Evolutionary conservation across 495 filamentous ascomycete genomes (phyloP), one percentile per base, ranked within the genome.

Genomic region (Beverwykella pulmonaria): DNA sequence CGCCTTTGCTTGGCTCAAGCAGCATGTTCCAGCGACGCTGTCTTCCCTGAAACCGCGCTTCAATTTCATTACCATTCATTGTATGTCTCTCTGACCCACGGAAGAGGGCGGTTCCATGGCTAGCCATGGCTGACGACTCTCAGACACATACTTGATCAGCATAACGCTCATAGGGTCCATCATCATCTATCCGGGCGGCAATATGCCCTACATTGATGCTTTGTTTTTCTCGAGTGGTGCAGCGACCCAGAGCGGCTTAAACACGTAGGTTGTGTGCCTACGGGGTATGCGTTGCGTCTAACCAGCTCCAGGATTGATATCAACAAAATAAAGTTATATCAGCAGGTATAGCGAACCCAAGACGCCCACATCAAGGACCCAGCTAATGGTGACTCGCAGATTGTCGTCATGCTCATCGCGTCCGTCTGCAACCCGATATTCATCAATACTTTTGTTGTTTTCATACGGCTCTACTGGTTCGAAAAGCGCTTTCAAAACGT

Each of bases 381-480:
- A 4, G n/a, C 53, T 53, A 47, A 59, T 32, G 48, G 22, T 25
- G 14, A 19, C 2, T 47, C 34, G 25, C 48, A 72, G 70, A 56
- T 74, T 61, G 58, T 67, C 59, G 71, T 90, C 32, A 77, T 90
- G 22, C 77, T 89, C 1, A 67, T 93, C 23, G 85, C 89, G 5
- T 77, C 68, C 66, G 46, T 79, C 27, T 73, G 68, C 32, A 98
- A 92, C 48, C 94, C 94, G 2, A 97, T 98, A 64, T 89, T 90
- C 59, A 93, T 98, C 76, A 86, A 96, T 74, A 83, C 88, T 7
- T 88, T 85, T 30, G 89, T 98, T 29, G 93, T 98, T 0, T 95
- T 95, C 70, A 80, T 98, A 22, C 90, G 94, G 1, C 79, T 98
- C 4, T 96, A 96, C 77, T 98, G 93, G 93, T 98, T 98, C 71